A percentile compares a stretch with the other conserved stretches of the same genome.
These are phyloP conservation scores for Talaromyces liani DNA, from an alignment of 495 filamentous ascomycete genomes.

Conservation along the genomic window DNA sequence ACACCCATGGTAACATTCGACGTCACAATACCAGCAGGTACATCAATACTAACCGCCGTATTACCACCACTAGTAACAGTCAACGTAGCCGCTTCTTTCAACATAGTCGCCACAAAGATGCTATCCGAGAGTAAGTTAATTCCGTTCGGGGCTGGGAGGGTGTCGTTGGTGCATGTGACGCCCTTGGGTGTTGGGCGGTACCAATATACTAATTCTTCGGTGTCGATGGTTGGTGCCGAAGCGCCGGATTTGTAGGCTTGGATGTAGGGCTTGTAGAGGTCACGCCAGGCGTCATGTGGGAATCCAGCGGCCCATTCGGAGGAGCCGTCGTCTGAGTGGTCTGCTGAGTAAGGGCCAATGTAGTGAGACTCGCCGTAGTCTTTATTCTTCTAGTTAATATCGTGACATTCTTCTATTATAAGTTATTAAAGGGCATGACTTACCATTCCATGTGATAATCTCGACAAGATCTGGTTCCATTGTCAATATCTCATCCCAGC, in stretches of 20 bases:
- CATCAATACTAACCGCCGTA: constrained; percentile 26
- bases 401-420: not conserved
- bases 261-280: constrained; percentile 44
- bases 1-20: constrained; percentile 42
- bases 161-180: constrained; percentile 37
- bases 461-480: constrained; percentile 44
- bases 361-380: constrained; percentile 55
- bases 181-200: constrained; percentile 35
- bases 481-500: constrained; percentile 47
- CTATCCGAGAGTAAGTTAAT: constrained; percentile 38
- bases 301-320: constrained; percentile 54
- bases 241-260: constrained; percentile 48
- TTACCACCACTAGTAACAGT: constrained; percentile 40
- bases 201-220: constrained; percentile 38
- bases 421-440: not conserved
- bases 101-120: constrained; percentile 48
- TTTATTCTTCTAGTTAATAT: constrained; percentile 7
- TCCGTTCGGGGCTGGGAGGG: constrained; percentile 43
- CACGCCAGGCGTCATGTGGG: constrained; percentile 34
- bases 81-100: constrained; percentile 35
- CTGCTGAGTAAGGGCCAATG: constrained; percentile 36
- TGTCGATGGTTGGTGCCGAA: constrained; percentile 25
- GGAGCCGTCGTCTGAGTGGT: constrained; percentile 47
- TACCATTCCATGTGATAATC: constrained; percentile 55
- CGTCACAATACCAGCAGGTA: constrained; percentile 32